Evolutionary conservation across 2,329 filamentous ascomycete genomes (phyloP), one percentile per base, ranked within the genome.

Genomic region (Phialophora tarda): DNA sequence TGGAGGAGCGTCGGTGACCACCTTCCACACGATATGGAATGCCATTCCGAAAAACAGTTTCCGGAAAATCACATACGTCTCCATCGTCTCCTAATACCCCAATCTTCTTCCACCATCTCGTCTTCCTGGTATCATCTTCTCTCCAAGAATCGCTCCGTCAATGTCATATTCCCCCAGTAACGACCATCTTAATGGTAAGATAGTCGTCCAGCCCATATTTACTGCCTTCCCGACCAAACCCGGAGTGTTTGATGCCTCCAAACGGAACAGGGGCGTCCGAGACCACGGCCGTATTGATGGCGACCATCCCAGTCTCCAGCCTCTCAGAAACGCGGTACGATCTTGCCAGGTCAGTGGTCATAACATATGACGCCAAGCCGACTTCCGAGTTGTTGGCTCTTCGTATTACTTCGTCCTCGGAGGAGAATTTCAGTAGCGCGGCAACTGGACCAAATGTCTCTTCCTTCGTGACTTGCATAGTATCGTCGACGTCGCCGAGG

Each of bases 291-390:
- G 82, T 84, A 70, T 84, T 84, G 55, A 84, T 67, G 64, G 91
- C 91, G 1, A 96, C 86, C 92, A 96, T 96, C 59, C 92, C 92
- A 1, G 93, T 90, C 76, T 96, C 90, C 41, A 96, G 80, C n/a
- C 83, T 83, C 58, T 65, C 59, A 5, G 34, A 48, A 30, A 66
- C 61, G 11, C 64, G 53, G 54, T 63, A 63, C 21, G 59, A 63
- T 32, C 64, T 59, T 28, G 75, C 76, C 0, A 85, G 61, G 64
- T 89, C 84, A 11, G 78, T 79, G 14, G 80, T 84, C 80, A 86
- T 89, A 0, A 89, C 81, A 0, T 85, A 86, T 1, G 84, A 82
- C 0, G 84, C 85, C 0, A 88, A 80, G 0, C 85, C 86, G 30
- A 80, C 82, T 21, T 83, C 78, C 1, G 78, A 77, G n/a, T 80